Evolutionary conservation across 176 grass and related monocot genomes (phyloP).

Genomic region (Poa annua): DNA sequence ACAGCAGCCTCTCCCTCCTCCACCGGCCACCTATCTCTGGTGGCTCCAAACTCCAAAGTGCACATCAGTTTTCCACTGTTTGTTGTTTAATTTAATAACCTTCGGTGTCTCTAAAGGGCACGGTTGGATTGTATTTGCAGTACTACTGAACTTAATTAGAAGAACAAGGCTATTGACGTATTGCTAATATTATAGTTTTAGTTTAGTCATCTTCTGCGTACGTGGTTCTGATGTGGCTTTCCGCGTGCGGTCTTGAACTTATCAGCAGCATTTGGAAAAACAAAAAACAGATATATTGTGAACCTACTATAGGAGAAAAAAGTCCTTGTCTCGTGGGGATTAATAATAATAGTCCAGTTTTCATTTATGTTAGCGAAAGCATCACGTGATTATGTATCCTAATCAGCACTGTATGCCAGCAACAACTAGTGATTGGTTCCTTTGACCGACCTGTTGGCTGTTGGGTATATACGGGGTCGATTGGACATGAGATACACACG

Average conservation of each 20-base stretch:
- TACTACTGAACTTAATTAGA: background rate
- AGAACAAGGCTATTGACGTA: background rate
- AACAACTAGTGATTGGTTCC: background rate
- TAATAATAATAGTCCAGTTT: background rate
- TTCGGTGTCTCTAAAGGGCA: background rate
- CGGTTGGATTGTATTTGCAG: background rate
- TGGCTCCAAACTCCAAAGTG: background rate
- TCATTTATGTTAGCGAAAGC: background rate
- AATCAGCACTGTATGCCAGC: slow-evolving; percentile 1
- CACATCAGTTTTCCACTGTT: background rate
- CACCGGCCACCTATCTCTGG: background rate
- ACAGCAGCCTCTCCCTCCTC: background rate
- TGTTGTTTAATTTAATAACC: background rate
- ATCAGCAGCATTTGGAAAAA: background rate
- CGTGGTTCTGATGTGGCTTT: background rate
- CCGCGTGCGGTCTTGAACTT: background rate
- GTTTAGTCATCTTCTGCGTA: background rate
- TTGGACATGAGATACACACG: background rate
- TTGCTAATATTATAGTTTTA: background rate
- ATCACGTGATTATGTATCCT: slow-evolving; percentile 31
- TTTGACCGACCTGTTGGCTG: background rate
- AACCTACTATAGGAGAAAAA: too few relatives aligned
- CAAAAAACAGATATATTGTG: background rate
- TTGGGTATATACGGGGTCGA: background rate
- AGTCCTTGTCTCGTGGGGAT: too few relatives aligned